A percentile compares a stretch with the other conserved stretches of the same genome.
Evolutionary conservation across 306 rosid genomes (phyloP).

Genomic region (Abrus pulchellus): DNA sequence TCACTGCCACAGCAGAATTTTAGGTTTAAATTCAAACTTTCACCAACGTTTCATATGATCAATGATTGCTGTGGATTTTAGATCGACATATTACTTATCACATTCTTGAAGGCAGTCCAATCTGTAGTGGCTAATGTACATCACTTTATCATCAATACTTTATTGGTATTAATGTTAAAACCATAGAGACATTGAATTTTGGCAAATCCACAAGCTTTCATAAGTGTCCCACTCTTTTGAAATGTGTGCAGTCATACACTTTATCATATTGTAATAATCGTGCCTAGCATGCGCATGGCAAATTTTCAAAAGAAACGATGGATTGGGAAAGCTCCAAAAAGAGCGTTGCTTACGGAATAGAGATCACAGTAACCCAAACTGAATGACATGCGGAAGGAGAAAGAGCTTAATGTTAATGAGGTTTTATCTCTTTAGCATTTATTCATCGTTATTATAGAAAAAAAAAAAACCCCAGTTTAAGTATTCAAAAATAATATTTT

Average conservation of each 20-base stretch:
- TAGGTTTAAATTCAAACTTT: neutral
- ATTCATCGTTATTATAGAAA: neutral
- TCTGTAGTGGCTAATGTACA: neutral
- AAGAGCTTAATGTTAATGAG: neutral
- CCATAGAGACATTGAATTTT: conserved; percentile 34
- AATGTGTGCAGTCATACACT: conserved; percentile 40
- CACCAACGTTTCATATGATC: neutral
- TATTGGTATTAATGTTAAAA: conserved; percentile 7
- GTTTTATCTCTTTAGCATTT: neutral
- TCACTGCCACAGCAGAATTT: too few species aligned
- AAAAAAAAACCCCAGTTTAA: too few species aligned
- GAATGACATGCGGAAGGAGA: neutral
- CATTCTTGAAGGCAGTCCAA: conserved; percentile 31
- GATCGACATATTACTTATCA: conserved; percentile 6
- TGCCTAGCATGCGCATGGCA: conserved; percentile 46
- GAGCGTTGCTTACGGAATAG: neutral
- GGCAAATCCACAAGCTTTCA: conserved; percentile 9
- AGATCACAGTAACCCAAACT: neutral
- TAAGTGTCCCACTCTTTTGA: conserved; percentile 36
- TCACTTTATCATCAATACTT: neutral
- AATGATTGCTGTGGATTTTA: neutral
- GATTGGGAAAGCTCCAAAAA: conserved; percentile 39
- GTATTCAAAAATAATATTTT: too few species aligned
- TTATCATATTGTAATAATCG: conserved; percentile 39
- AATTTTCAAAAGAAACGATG: conserved; percentile 34